Percentiles rank a stretch among this genome's conserved stretches.
phyloP scores from a whole-genome alignment of 768 basidiomycete species.

The Rhodocollybia butyracea region DNA sequence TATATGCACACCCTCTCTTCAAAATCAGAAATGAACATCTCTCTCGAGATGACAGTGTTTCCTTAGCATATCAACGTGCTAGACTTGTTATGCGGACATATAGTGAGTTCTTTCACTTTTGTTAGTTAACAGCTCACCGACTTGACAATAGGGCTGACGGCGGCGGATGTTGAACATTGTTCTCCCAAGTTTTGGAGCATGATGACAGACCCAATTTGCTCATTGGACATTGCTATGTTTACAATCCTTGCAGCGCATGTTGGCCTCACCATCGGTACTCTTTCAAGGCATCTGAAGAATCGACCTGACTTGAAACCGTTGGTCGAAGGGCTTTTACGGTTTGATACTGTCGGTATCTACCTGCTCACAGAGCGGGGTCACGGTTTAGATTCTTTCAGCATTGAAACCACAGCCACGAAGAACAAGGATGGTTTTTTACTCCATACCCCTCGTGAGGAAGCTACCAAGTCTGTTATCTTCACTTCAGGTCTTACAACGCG shows the following conservation, averaged over 20 bases:
- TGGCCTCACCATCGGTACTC: conserved; percentile 51
- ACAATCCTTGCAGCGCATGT: conserved; percentile 51
- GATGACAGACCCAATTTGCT: conserved; percentile 50
- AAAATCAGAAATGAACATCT: conserved; percentile 39
- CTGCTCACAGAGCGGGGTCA: conserved; percentile 56
- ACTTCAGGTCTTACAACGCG: neutral
- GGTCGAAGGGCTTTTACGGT: conserved; percentile 46
- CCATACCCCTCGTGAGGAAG: conserved; percentile 54
- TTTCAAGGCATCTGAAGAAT: conserved; percentile 43
- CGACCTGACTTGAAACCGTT: conserved; percentile 49
- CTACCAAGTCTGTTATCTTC: conserved; percentile 44
- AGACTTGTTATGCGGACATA: conserved; percentile 47
- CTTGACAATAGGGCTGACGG: conserved; percentile 33
- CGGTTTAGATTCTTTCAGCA: conserved; percentile 57
- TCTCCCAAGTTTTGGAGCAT: conserved; percentile 50
- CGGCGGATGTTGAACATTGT: conserved; percentile 45
- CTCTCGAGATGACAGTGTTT: conserved; percentile 41
- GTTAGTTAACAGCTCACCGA: conserved; percentile 2
- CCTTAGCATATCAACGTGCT: conserved; percentile 49
- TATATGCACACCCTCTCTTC: conserved; percentile 46
- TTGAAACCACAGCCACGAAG: conserved; percentile 58
- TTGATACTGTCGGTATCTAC: conserved; percentile 52
- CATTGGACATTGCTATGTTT: conserved; percentile 49
- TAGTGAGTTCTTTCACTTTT: conserved; percentile 26
- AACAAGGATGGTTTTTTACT: conserved; percentile 49